A percentile compares a stretch with the other conserved stretches of the same genome.
Evolutionary conservation across 176 grass and related monocot species (phyloP).

Genomic region (Rhipidocladum racemiflorum): DNA sequence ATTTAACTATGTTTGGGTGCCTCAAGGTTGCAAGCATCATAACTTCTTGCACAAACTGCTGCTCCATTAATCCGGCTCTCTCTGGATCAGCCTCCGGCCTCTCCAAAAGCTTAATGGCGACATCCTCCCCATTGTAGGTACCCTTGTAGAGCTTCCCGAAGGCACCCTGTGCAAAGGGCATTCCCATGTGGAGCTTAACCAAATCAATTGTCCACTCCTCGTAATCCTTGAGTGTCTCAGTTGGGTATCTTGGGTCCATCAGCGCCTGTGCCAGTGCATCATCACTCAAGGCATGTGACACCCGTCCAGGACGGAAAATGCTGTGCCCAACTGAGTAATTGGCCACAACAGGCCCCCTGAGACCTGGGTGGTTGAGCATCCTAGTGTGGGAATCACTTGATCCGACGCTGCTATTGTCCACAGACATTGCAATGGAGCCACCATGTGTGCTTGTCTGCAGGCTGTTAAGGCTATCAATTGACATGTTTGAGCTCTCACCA

Average conservation of each 20-base stretch:
- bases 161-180: slow-evolving; percentile 58
- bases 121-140: slow-evolving; percentile 59
- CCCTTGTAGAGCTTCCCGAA: slow-evolving; percentile 65
- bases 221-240: slow-evolving; percentile 45
- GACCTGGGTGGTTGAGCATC: slow-evolving; percentile 47
- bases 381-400: slow-evolving; percentile 46
- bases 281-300: slow-evolving; percentile 50
- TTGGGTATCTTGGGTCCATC: slow-evolving; percentile 44
- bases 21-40: slow-evolving; percentile 65
- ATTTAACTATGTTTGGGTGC: slow-evolving; percentile 53
- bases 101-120: slow-evolving; percentile 60
- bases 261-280: slow-evolving; percentile 49
- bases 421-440: slow-evolving; percentile 43
- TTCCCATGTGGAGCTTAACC: slow-evolving; percentile 48
- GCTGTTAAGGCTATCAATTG: slow-evolving; percentile 46
- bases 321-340: slow-evolving; percentile 46
- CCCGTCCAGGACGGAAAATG: slow-evolving; percentile 35
- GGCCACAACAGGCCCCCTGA: slow-evolving; percentile 20
- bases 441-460: slow-evolving; percentile 44
- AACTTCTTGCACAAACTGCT: slow-evolving; percentile 63
- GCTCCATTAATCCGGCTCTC: slow-evolving; percentile 53
- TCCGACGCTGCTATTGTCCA: slow-evolving; percentile 44
- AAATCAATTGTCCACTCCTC: slow-evolving; percentile 58
- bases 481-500: slow-evolving; percentile 55
- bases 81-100: slow-evolving; percentile 51